Conservation (phyloP, 441 rosid genomes). For the Sinapis alba region DNA sequence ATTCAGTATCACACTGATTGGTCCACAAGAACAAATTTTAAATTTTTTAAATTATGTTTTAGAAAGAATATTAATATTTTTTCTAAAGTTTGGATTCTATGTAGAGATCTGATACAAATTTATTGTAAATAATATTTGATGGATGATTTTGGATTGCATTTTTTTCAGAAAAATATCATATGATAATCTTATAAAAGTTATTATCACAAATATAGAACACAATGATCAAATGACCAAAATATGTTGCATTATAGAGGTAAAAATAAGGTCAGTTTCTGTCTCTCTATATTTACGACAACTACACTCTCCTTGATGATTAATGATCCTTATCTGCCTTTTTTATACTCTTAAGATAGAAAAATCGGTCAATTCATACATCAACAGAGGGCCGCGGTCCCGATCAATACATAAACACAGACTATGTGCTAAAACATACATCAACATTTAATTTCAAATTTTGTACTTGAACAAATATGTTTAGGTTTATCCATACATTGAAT, state of each 20-base stretch:
- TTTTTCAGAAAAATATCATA: not conserved
- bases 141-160: not conserved
- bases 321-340: too few relatives aligned
- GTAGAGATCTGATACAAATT: not conserved
- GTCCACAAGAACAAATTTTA: too few relatives aligned
- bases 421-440: too few relatives aligned
- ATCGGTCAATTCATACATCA: too few relatives aligned
- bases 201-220: not conserved
- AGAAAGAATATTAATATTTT: too few relatives aligned
- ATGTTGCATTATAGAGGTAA: not conserved
- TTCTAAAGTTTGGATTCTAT: not conserved
- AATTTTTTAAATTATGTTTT: not conserved
- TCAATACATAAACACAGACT: too few relatives aligned
- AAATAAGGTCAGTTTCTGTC: not conserved
- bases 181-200: not conserved
- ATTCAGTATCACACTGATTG: too few relatives aligned
- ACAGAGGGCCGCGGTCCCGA: too few relatives aligned
- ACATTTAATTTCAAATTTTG: too few relatives aligned
- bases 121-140: not conserved
- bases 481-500: too few relatives aligned
- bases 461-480: too few relatives aligned
- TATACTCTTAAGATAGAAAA: too few relatives aligned
- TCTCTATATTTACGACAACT: not conserved
- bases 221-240: not conserved
- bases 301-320: not conserved